Evolutionary conservation across 345 rosid species (phyloP), one percentile per base, ranked within the genome.

Genomic region (Eutrema yunnanense): DNA sequence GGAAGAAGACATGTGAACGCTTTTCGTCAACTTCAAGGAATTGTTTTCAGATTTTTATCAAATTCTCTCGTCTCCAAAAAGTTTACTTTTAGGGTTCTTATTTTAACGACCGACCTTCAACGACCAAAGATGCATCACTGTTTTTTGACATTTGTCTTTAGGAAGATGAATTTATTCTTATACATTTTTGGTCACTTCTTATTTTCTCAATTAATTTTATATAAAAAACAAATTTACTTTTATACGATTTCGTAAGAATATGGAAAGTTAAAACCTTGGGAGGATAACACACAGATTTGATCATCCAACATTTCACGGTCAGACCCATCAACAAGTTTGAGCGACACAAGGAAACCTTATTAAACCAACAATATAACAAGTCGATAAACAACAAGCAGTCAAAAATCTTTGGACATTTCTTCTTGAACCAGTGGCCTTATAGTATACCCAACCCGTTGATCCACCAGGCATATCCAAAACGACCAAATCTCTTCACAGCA

Each of bases 21-120:
- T 77, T 77, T 77, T 65, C 72, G 80, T 77, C 76, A 14, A 65
- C 73, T 77, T 71, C 64, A 77, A 77, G 77, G 14, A 43, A 75
- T 29, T 30, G 14, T 6, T 49, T 65, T 55, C 13, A 9, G 13
- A 14, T 16, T 55, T 38, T 44, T 8, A 8, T 44, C 8, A 68
- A 9, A n/a, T 29, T 52, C 53, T 67, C 52, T 34, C 8, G 46
- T 37, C 41, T 37, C 30, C 32, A 33, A n/a, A 53, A 11, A 29
- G 47, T 33, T 3, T n/a, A 32, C 33, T 32, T 50, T 44, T 43
- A 42, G 71, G 49, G 33, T 64, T 64, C 71, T 54, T 3, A 46
- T 29, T 50, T 22, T 22, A 22, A 22, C 9, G 62, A 56, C 62
- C 36, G 34, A 32, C 34, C 34, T 55, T 32, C 11, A 46, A 50